Conservation (phyloP, 2,329 filamentous ascomycete genomes). For the Aureobasidium zeae region DNA sequence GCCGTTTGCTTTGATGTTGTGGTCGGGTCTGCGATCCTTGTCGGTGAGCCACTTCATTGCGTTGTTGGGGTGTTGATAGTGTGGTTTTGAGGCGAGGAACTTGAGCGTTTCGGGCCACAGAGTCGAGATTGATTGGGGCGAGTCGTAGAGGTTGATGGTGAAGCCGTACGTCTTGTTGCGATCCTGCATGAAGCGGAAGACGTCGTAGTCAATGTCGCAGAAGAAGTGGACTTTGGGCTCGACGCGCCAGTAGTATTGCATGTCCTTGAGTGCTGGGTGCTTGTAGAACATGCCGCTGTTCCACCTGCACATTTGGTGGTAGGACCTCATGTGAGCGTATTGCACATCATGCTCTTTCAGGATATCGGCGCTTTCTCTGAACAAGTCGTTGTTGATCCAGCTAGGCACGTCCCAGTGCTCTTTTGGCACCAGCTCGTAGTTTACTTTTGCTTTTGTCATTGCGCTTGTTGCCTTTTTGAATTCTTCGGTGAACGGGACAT, state of each 20-base stretch:
- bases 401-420: constrained; percentile 88
- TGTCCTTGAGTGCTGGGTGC: constrained; percentile 73
- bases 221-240: constrained; percentile 99
- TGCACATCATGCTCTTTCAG: constrained; percentile 79
- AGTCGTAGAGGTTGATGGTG: constrained; percentile 94
- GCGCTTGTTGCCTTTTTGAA: constrained; percentile 77
- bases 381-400: constrained; percentile 87
- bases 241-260: constrained; percentile 95
- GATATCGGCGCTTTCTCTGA: constrained; percentile 71
- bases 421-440: constrained; percentile 81
- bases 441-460: constrained; percentile 77
- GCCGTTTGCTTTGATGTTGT: constrained; percentile 73
- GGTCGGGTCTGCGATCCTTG: constrained; percentile 62
- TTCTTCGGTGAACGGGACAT: constrained; percentile 83
- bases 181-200: constrained; percentile 96
- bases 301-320: constrained; percentile 99
- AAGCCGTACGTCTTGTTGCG: constrained; percentile 92
- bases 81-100: constrained; percentile 67
- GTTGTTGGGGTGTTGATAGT: constrained; percentile 73
- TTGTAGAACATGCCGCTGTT: constrained; percentile 98
- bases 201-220: constrained; percentile 96
- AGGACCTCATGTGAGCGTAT: constrained; percentile 79
- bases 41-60: constrained; percentile 85
- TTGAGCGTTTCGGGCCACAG: constrained; percentile 95
- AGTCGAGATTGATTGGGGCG: constrained; percentile 71